Conservation (phyloP, 1,284 basidiomycete genomes). For the Rhizopogon parksii region DNA sequence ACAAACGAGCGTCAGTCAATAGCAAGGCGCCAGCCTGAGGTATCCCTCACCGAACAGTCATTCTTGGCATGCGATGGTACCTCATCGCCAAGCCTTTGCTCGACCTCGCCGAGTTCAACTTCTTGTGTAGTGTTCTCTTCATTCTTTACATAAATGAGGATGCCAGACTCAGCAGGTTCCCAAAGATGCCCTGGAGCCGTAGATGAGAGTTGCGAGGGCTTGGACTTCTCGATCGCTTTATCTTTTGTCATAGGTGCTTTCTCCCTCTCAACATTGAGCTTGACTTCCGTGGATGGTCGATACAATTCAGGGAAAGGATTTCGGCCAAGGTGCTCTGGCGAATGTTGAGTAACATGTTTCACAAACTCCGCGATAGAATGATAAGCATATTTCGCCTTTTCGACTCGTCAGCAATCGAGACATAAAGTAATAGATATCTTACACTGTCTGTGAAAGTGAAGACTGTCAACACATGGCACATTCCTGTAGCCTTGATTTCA, state of each 20-base stretch:
- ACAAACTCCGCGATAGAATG: slow-evolving; percentile 50
- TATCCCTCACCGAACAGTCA: not conserved
- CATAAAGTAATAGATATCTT: slow-evolving; percentile 38
- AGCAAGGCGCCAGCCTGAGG: not conserved
- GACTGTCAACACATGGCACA: slow-evolving; percentile 66
- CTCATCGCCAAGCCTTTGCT: not conserved
- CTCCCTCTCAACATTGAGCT: slow-evolving; percentile 13
- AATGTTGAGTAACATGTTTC: slow-evolving; percentile 41
- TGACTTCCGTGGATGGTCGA: slow-evolving; percentile 17
- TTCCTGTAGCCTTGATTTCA: slow-evolving; percentile 30
- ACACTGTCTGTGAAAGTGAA: slow-evolving; percentile 49
- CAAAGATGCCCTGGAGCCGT: not conserved
- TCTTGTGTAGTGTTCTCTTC: slow-evolving; percentile 3
- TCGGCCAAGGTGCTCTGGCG: slow-evolving; percentile 29
- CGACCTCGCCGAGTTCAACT: not conserved
- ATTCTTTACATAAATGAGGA: not conserved
- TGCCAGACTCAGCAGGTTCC: not conserved
- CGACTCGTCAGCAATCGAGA: slow-evolving; percentile 4
- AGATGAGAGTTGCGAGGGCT: not conserved
- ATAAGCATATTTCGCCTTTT: slow-evolving; percentile 52
- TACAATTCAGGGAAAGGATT: slow-evolving; percentile 44
- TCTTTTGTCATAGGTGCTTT: slow-evolving; percentile 5
- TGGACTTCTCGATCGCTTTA: not conserved
- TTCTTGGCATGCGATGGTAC: not conserved
- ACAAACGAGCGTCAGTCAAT: not conserved